Percentiles rank a stretch among this genome's conserved stretches.
These are phyloP conservation scores for Byssochlamys sp. DNA, from an alignment of 2,329 filamentous ascomycete genomes.

Conservation along the genomic window DNA sequence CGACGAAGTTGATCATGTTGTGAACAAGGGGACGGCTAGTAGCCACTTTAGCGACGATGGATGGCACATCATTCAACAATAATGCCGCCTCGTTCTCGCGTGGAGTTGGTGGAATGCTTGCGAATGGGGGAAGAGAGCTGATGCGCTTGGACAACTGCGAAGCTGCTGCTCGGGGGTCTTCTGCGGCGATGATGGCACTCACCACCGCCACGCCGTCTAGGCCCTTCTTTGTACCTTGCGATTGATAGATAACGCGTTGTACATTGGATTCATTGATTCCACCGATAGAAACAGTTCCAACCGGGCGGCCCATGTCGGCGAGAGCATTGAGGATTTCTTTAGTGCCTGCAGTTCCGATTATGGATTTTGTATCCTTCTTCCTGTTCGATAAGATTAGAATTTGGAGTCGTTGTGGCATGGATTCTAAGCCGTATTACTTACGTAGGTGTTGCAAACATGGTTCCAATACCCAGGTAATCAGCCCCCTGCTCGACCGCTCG, in stretches of 20 bases:
- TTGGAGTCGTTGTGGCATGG: background rate
- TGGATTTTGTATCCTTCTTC: constrained; percentile 76
- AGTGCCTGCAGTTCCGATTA: constrained; percentile 65
- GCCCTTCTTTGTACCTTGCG: constrained; percentile 44
- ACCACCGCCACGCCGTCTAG: constrained; percentile 81
- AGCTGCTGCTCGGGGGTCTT: constrained; percentile 57
- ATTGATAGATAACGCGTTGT: constrained; percentile 65
- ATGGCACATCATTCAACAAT: constrained; percentile 29
- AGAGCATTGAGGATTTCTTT: constrained; percentile 57
- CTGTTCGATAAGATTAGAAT: constrained; percentile 31
- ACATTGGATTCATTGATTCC: constrained; percentile 72
- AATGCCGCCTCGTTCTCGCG: constrained; percentile 17
- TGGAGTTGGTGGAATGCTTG: constrained; percentile 18
- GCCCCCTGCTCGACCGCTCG: constrained; percentile 66
- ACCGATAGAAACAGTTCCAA: constrained; percentile 66
- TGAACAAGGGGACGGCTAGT: constrained; percentile 65
- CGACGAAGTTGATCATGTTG: constrained; percentile 95
- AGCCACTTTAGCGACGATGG: constrained; percentile 53
- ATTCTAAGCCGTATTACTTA: constrained; percentile 34
- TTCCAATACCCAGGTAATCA: constrained; percentile 83
- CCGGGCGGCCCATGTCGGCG: constrained; percentile 31
- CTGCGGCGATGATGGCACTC: constrained; percentile 71
- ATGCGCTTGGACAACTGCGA: constrained; percentile 50
- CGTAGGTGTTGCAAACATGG: constrained; percentile 77
- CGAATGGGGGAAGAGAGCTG: constrained; percentile 27